phyloP scores from a whole-genome alignment of 306 rosid genomes.

The Adenanthera pavonina region DNA sequence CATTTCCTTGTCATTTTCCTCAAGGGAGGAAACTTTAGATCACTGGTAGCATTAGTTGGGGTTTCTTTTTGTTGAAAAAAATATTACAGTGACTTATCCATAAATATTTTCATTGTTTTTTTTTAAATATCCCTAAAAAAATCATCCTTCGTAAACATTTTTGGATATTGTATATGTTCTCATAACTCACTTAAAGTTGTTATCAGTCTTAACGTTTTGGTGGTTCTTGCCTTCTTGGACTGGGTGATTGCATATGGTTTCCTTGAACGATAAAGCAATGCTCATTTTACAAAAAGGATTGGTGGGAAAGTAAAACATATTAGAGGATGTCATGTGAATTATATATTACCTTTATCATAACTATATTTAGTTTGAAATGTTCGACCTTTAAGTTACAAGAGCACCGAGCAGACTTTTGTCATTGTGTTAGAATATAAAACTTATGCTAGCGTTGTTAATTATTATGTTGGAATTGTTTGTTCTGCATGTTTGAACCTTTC shows the following conservation, averaged over 20 bases:
- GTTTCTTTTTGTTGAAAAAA: background rate
- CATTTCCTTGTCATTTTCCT: constrained; percentile 17
- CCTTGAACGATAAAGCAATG: background rate
- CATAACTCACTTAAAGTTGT: background rate
- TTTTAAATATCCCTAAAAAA: background rate
- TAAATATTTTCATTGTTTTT: background rate
- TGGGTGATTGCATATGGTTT: constrained; percentile 11
- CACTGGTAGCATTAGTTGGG: background rate
- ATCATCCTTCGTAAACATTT: background rate
- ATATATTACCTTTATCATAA: background rate
- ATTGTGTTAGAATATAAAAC: background rate
- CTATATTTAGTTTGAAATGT: constrained; percentile 17
- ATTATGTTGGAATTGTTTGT: constrained; percentile 32
- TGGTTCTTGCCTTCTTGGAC: background rate
- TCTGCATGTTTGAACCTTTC: constrained; percentile 39
- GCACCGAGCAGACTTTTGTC: background rate
- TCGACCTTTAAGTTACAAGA: constrained; percentile 2
- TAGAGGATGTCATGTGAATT: background rate
- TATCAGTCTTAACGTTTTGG: background rate
- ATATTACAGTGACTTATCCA: background rate
- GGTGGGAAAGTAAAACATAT: background rate
- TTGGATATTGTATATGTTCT: background rate
- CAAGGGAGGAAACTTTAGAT: constrained; percentile 20
- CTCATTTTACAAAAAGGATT: constrained; percentile 1
- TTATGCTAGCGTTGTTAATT: constrained; percentile 16